phyloP scores from a whole-genome alignment of 768 basidiomycete genomes.

The Xerocomus spinulosus region DNA sequence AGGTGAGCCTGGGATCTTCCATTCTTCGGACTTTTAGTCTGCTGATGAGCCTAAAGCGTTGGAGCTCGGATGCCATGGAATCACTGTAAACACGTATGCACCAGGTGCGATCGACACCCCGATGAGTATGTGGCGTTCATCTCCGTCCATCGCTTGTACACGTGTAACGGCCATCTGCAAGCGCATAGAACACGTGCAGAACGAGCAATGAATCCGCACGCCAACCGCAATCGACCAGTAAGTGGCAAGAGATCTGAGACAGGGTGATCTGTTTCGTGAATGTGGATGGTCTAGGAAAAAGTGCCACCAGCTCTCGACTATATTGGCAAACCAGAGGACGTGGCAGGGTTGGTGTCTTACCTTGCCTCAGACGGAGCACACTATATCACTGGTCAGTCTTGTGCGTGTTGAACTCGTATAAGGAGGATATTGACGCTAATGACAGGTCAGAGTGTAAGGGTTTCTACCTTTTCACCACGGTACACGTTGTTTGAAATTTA shows the following conservation, averaged over 20 bases:
- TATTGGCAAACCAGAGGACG: slow-evolving; percentile 13
- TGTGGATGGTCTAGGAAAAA: not conserved
- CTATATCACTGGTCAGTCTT: not conserved
- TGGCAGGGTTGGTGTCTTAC: slow-evolving; percentile 24
- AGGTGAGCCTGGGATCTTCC: slow-evolving; percentile 17
- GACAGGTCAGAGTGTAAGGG: not conserved
- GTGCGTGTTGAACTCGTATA: no score
- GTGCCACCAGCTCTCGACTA: not conserved
- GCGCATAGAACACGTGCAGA: not conserved
- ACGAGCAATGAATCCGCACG: not conserved
- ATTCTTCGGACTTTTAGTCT: not conserved
- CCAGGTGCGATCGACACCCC: not conserved
- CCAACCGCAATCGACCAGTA: not conserved
- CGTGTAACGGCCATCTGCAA: not conserved
- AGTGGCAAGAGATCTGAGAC: not conserved
- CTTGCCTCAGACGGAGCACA: slow-evolving; percentile 15
- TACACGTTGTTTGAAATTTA: not conserved
- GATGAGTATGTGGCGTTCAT: not conserved
- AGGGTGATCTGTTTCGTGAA: not conserved
- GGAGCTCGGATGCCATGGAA: slow-evolving; percentile 17
- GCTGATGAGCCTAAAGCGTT: not conserved
- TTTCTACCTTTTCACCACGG: not conserved
- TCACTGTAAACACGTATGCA: not conserved
- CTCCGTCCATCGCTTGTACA: not conserved
- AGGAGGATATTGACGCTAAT: not conserved